A percentile compares a stretch with the other conserved stretches of the same genome.
Evolutionary conservation across 2,329 filamentous ascomycete genomes (phyloP).

Genomic region (Talaromyces pinophilus): DNA sequence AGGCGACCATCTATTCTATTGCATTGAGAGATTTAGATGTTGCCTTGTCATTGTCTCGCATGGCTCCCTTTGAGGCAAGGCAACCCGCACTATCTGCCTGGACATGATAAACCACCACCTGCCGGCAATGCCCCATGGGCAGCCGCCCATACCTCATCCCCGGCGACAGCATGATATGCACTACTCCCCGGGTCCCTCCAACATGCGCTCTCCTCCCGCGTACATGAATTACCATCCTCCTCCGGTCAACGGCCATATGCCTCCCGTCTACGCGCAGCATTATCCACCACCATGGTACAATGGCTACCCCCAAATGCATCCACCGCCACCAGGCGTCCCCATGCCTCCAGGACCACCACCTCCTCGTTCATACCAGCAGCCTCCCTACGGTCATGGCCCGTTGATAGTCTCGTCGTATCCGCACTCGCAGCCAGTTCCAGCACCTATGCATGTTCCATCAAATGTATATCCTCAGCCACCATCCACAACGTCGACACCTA

Average conservation of each 20-base stretch:
- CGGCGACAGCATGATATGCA: slow-evolving; percentile 50
- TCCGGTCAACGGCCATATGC: slow-evolving; percentile 58
- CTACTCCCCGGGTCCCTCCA: slow-evolving; percentile 48
- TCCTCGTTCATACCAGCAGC: slow-evolving; percentile 43
- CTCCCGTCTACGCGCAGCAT: slow-evolving; percentile 48
- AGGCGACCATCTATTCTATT: slow-evolving; percentile 29
- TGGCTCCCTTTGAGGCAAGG: slow-evolving; percentile 45
- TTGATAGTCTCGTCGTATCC: slow-evolving; percentile 49
- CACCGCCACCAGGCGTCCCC: slow-evolving; percentile 47
- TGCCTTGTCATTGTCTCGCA: slow-evolving; percentile 35
- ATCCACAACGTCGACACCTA: slow-evolving; percentile 37
- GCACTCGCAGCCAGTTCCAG: slow-evolving; percentile 44
- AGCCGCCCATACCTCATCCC: slow-evolving; percentile 53
- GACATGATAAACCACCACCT: slow-evolving; percentile 50
- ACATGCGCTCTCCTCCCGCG: slow-evolving; percentile 59
- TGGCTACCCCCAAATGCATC: slow-evolving; percentile 44
- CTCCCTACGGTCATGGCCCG: slow-evolving; percentile 40
- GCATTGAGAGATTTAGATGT: slow-evolving; percentile 14
- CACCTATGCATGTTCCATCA: slow-evolving; percentile 40
- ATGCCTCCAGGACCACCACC: slow-evolving; percentile 43
- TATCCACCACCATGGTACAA: slow-evolving; percentile 50
- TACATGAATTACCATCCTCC: slow-evolving; percentile 60
- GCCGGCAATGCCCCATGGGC: slow-evolving; percentile 49
- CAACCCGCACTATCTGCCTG: slow-evolving; percentile 35
- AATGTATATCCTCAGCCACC: slow-evolving; percentile 40